Evolutionary conservation across 768 basidiomycete species (phyloP).

Genomic region (Russula sp.): DNA sequence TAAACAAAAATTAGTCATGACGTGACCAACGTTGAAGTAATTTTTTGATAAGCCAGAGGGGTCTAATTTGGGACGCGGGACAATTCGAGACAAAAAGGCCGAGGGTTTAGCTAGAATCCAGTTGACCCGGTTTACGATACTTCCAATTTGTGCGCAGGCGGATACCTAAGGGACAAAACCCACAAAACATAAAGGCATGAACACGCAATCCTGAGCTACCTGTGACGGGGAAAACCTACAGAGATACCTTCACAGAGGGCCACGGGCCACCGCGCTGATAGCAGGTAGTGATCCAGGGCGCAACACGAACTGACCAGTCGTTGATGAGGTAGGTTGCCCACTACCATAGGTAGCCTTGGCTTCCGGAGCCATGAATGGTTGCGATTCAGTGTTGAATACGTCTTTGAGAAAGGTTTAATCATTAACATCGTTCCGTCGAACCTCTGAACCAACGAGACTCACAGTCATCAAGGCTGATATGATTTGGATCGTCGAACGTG

Average conservation of each 20-base stretch:
- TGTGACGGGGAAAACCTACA: too few species aligned
- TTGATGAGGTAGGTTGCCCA: slow-evolving; percentile 13
- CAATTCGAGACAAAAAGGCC: too few species aligned
- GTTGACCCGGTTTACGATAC: too few species aligned
- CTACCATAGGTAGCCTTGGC: slow-evolving; percentile 32
- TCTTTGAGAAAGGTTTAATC: slow-evolving; percentile 10
- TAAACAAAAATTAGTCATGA: too few species aligned
- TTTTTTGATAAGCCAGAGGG: too few species aligned
- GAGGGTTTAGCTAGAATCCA: too few species aligned
- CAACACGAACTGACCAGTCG: slow-evolving; percentile 2
- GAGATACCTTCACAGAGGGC: not conserved
- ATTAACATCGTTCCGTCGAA: not conserved
- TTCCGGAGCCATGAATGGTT: slow-evolving; percentile 10
- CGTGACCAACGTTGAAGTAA: too few species aligned
- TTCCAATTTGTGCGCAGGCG: too few species aligned
- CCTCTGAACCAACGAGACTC: slow-evolving; percentile 21
- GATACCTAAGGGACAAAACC: too few species aligned
- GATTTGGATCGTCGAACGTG: slow-evolving; percentile 63
- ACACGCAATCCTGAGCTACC: too few species aligned
- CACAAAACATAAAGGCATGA: too few species aligned
- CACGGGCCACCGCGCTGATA: slow-evolving; percentile 24
- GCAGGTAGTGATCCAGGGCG: slow-evolving; percentile 16
- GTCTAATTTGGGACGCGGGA: too few species aligned
- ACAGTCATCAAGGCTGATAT: slow-evolving; percentile 62
- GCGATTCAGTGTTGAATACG: slow-evolving; percentile 34